Base-by-base conservation (phyloP, 2,329 filamentous ascomycete genomes). In the Paradendryphiella salina region DNA sequence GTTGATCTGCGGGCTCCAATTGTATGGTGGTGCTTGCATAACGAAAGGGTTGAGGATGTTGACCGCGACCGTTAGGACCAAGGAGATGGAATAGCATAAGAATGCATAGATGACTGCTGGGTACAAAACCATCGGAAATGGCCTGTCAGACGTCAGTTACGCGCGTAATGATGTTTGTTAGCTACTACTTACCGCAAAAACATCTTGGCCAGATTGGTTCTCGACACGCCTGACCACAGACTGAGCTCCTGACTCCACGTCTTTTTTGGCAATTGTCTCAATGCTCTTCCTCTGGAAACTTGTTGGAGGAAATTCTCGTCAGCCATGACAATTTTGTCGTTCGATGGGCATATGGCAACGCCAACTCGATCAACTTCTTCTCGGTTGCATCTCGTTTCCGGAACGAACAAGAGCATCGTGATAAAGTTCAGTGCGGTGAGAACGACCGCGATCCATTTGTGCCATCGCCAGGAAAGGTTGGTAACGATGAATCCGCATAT, bases 21-120 rank as follows among this genome's bases (percentile, higher is more conserved):
- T 69, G 54, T 75, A 75, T 1, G 73, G 73, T 4, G 71, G 70
- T 1, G 72, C 72, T 59, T 74, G 69, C 13, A 75, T 59, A n/a
- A 75, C 61, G 51, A 75, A 76, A 1, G 66, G 60, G 37, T 70
- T 72, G 15, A 75, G 60, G 15, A 75, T 72, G 56, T 75, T 75
- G 56, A 75, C 71, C 6, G 70, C 69, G 8, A 74, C 69, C 4
- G 73, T 69, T 56, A 72, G 70, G 7, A 73, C 71, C 3, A 75
- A 56, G 3, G 65, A 65, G 21, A 74, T 67, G 3, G 72, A 70
- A 43, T 73, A 75, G 34, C 65, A 70, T 0, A 75, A 58, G 52
- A 74, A 74, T 0, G 72, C 58, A 39, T 69, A 72, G 33, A 72
- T 66, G 37, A 73, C 66, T 5, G 72, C 65, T 14, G 73, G 73